These are phyloP conservation scores for Oehlia diaphana DNA, from an alignment of 192 early-diverging fungal species.

Conservation along the genomic window DNA sequence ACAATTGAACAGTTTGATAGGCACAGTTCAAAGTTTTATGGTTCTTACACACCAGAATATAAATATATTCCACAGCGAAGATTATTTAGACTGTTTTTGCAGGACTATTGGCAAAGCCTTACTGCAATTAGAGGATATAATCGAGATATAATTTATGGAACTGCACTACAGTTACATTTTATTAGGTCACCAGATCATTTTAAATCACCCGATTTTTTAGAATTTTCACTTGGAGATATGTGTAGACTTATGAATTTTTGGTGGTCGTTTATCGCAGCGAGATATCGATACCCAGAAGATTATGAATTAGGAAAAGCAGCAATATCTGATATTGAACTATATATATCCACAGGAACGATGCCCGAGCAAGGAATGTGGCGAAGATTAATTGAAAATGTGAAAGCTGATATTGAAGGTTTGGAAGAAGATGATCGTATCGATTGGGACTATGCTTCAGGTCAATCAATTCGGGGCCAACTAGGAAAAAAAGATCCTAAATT, in stretches of 20 bases:
- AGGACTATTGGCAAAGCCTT: constrained; percentile 21
- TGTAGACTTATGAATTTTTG: constrained; percentile 20
- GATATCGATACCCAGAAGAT: constrained; percentile 23
- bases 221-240: neutral
- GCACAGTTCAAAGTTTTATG: constrained; percentile 17
- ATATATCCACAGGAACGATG: neutral
- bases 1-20: constrained; percentile 19
- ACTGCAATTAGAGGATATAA: constrained; percentile 13
- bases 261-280: constrained; percentile 23
- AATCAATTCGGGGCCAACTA: neutral
- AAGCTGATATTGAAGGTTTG: constrained; percentile 15
- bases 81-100: constrained; percentile 21
- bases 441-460: constrained; percentile 23
- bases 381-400: constrained; percentile 7
- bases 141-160: constrained; percentile 23
- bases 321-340: constrained; percentile 13
- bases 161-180: constrained; percentile 21
- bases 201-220: neutral
- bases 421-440: constrained; percentile 20
- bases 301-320: constrained; percentile 18
- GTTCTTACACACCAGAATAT: constrained; percentile 20
- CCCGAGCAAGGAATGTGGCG: constrained; percentile 17
- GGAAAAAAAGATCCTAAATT: constrained; percentile 27
- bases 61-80: constrained; percentile 16
- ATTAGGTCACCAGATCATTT: constrained; percentile 1